A percentile compares a stretch with the other conserved stretches of the same genome.
These are phyloP conservation scores for Tulasnella sp. DNA, from an alignment of 768 basidiomycete species.

Conservation along the genomic window DNA sequence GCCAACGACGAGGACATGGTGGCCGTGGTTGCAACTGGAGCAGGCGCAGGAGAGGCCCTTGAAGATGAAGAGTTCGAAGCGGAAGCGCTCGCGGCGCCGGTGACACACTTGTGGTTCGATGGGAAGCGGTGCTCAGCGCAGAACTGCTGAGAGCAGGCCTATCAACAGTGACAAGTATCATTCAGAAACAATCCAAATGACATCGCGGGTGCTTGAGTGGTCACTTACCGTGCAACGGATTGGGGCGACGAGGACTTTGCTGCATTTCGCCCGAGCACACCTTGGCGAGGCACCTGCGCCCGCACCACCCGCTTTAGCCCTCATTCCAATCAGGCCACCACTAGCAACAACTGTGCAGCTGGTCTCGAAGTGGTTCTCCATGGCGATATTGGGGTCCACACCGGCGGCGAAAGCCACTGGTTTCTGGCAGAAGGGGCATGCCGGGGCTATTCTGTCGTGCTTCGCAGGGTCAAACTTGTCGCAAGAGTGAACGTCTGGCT, in stretches of 20 bases:
- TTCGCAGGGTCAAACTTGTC: slow-evolving; percentile 64
- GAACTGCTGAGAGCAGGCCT: slow-evolving; percentile 70
- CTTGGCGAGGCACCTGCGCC: slow-evolving; percentile 39
- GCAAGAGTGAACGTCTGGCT: slow-evolving; percentile 62
- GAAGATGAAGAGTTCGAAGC: slow-evolving; percentile 23
- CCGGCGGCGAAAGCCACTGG: slow-evolving; percentile 72
- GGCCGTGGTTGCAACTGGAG: neutral
- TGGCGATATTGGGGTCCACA: slow-evolving; percentile 74
- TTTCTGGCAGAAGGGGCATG: slow-evolving; percentile 71
- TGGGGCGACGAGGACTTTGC: slow-evolving; percentile 68
- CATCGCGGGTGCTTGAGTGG: neutral
- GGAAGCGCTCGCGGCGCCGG: slow-evolving; percentile 27
- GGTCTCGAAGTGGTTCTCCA: slow-evolving; percentile 66
- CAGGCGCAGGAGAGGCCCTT: slow-evolving; percentile 9
- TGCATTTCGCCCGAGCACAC: slow-evolving; percentile 53
- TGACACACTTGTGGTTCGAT: slow-evolving; percentile 49
- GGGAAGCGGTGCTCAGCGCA: slow-evolving; percentile 80
- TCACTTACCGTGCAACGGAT: slow-evolving; percentile 67
- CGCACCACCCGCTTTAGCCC: neutral
- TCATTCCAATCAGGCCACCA: slow-evolving; percentile 14
- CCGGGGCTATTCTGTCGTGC: slow-evolving; percentile 68
- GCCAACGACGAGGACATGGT: slow-evolving; percentile 19
- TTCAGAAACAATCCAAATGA: neutral
- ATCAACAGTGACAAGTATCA: neutral
- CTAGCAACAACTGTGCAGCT: slow-evolving; percentile 71